Evolutionary conservation across 2,329 filamentous ascomycete species (phyloP).

Genomic region (Trichoderma hamatum): DNA sequence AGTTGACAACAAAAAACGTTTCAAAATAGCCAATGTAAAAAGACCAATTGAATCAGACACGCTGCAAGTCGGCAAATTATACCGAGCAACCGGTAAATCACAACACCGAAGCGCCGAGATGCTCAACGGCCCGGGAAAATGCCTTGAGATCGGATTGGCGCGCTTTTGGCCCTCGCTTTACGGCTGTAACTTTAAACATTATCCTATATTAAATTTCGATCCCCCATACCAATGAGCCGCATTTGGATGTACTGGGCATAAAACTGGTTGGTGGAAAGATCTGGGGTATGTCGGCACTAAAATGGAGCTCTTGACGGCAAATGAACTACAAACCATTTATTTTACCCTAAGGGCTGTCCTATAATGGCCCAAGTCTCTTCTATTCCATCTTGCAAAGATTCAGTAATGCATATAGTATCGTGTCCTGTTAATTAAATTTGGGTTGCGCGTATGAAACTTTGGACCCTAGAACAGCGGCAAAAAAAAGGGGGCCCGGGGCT

Average conservation of each 20-base stretch:
- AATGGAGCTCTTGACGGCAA: not conserved
- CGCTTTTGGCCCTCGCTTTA: slow-evolving; percentile 11
- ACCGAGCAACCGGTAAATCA: not conserved
- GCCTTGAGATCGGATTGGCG: slow-evolving; percentile 12
- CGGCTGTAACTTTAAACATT: slow-evolving; percentile 3
- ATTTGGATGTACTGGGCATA: not conserved
- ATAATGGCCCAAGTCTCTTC: not conserved
- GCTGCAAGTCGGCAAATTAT: slow-evolving; percentile 3
- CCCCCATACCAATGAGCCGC: not conserved
- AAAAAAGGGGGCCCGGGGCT: not conserved
- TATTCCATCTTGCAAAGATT: not conserved
- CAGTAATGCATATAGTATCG: not conserved
- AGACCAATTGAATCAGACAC: not conserved
- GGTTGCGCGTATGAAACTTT: slow-evolving; percentile 1
- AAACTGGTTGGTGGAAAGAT: slow-evolving; percentile 21
- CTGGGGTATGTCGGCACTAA: not conserved
- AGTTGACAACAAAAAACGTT: not conserved
- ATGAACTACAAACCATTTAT: not conserved
- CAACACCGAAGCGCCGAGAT: slow-evolving; percentile 16
- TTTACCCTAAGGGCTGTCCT: not conserved
- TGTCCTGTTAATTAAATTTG: not conserved
- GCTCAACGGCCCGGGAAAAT: slow-evolving; percentile 8
- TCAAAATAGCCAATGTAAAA: not conserved
- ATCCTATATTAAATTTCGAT: not conserved
- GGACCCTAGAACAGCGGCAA: not conserved